Evolutionary conservation across 495 filamentous ascomycete species (phyloP).

Genomic region (Rhizodiscina lignyota): DNA sequence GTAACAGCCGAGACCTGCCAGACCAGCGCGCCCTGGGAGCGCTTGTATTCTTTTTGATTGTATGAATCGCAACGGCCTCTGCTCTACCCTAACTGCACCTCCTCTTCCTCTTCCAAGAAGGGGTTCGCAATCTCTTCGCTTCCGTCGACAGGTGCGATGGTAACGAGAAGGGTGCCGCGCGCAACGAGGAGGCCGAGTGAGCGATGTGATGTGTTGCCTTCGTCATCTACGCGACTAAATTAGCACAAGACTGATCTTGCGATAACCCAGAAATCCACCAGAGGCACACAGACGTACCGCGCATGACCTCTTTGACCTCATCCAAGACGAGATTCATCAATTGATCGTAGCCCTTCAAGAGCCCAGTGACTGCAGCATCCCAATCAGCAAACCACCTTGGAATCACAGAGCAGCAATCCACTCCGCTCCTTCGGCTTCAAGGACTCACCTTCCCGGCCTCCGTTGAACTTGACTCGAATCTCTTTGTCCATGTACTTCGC

Average conservation of each 20-base stretch:
- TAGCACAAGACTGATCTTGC: slow-evolving; percentile 2
- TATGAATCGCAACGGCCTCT: too few relatives aligned
- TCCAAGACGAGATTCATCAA: slow-evolving; percentile 96
- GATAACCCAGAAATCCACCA: slow-evolving; percentile 1
- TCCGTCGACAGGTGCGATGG: slow-evolving; percentile 84
- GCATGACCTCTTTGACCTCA: slow-evolving; percentile 75
- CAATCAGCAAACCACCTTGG: too few relatives aligned
- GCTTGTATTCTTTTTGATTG: too few relatives aligned
- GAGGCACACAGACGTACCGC: slow-evolving; percentile 57
- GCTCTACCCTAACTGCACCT: too few relatives aligned
- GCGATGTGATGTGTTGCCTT: slow-evolving; percentile 71
- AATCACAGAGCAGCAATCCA: too few relatives aligned
- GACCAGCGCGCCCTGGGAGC: too few relatives aligned
- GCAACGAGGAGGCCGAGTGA: slow-evolving; percentile 82
- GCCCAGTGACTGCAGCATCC: slow-evolving; percentile 73
- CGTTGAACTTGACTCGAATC: slow-evolving; percentile 90
- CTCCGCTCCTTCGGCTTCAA: slow-evolving; percentile 4
- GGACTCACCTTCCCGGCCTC: slow-evolving; percentile 70
- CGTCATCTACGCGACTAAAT: slow-evolving; percentile 47
- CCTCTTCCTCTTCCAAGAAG: slow-evolving; percentile 56
- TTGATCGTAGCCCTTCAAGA: slow-evolving; percentile 87
- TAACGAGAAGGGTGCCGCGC: slow-evolving; percentile 76
- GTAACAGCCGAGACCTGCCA: too few relatives aligned
- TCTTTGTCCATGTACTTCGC: slow-evolving; percentile 92
- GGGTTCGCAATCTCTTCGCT: slow-evolving; percentile 94